Evolutionary conservation across 495 filamentous ascomycete genomes (phyloP).

Genomic region (Annulohypoxylon moriforme): DNA sequence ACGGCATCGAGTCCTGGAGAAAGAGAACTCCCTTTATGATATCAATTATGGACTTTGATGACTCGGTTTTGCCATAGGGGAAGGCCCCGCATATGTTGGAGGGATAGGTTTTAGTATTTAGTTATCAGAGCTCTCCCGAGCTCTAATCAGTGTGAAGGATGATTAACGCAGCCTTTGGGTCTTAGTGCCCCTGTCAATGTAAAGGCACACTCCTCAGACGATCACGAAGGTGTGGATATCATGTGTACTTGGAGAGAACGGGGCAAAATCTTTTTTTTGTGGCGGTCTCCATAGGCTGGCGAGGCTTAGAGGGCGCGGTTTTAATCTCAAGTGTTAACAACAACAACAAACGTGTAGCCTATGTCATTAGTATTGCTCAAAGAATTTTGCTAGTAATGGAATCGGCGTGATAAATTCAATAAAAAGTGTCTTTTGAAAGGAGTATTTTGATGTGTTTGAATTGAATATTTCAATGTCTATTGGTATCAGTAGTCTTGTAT

Average conservation of each 20-base stretch:
- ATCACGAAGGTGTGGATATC: conserved; percentile 23
- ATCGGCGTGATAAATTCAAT: not conserved
- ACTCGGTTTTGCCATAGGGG: not conserved
- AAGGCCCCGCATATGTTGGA: not conserved
- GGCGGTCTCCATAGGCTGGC: conserved; percentile 29
- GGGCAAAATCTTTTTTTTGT: conserved; percentile 25
- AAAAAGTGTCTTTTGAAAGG: not conserved
- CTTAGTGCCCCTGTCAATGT: not conserved
- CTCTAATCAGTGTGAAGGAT: not conserved
- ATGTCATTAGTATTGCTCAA: conserved; percentile 19
- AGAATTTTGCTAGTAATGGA: conserved; percentile 17
- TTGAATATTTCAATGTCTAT: not conserved
- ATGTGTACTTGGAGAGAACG: conserved; percentile 29
- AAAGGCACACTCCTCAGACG: not conserved
- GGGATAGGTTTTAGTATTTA: conserved; percentile 4
- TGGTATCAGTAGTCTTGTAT: not conserved
- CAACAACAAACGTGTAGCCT: conserved; percentile 5
- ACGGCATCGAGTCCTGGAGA: too few relatives aligned
- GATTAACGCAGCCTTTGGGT: not conserved
- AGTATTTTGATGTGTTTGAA: too few relatives aligned
- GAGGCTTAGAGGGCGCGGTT: conserved; percentile 6
- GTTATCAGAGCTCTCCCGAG: not conserved
- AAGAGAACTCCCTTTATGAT: not conserved
- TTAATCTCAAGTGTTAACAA: conserved; percentile 15
- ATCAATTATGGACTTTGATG: not conserved